Conservation (phyloP, 257 asterid genomes). For the Jacaranda copaia region DNA sequence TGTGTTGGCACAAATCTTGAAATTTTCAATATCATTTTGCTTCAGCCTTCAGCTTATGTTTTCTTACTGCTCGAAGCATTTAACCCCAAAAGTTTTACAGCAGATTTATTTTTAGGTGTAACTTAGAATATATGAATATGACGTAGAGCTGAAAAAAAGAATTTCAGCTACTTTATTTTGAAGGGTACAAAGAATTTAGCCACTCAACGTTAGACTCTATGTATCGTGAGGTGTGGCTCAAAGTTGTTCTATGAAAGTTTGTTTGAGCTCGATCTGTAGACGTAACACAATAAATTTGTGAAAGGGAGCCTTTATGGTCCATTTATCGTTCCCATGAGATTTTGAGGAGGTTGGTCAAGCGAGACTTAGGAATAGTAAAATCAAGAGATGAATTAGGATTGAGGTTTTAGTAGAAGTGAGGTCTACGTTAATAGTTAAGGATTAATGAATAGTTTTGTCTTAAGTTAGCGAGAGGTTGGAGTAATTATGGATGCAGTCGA, state of each 20-base stretch:
- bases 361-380: too few species aligned
- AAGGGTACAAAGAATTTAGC: background rate
- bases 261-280: too few species aligned
- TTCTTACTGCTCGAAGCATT: slow-evolving; percentile 37
- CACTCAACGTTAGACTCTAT: background rate
- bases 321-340: too few species aligned
- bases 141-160: background rate
- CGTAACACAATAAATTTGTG: too few species aligned
- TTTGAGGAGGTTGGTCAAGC: too few species aligned
- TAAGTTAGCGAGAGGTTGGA: too few species aligned
- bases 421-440: too few species aligned
- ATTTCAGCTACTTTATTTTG: background rate
- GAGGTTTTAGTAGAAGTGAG: too few species aligned
- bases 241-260: background rate
- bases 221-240: background rate
- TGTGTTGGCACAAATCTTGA: slow-evolving; percentile 32
- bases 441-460: too few species aligned
- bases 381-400: too few species aligned
- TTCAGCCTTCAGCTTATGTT: slow-evolving; percentile 21
- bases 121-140: background rate
- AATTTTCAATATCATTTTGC: slow-evolving; percentile 23
- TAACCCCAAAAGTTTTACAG: slow-evolving; percentile 30
- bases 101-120: background rate
- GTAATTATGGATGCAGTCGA: too few species aligned
- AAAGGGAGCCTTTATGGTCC: too few species aligned